A percentile compares a stretch with the other conserved stretches of the same genome.
These are phyloP conservation scores for Eragrostis curvula DNA, from an alignment of 176 grass and related monocot genomes.

Conservation along the genomic window DNA sequence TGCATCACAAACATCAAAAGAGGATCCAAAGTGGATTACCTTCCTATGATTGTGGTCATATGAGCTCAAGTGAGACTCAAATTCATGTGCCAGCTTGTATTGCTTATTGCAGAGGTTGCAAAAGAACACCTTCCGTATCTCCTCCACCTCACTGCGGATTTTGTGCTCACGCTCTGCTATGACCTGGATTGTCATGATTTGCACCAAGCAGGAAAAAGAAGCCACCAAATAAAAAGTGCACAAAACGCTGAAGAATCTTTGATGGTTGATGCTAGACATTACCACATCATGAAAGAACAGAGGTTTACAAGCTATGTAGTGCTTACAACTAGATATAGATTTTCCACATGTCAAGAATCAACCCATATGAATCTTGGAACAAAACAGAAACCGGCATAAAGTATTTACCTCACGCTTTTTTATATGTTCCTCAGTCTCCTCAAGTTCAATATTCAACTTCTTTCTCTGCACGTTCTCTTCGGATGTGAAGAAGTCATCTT, in stretches of 20 bases:
- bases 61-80: constrained; percentile 94
- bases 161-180: constrained; percentile 97
- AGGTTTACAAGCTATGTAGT: constrained; percentile 10
- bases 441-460: constrained; percentile 85
- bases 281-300: constrained; percentile 27
- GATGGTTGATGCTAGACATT: constrained; percentile 53
- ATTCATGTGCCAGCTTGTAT: constrained; percentile 94
- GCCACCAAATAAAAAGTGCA: constrained; percentile 91
- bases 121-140: constrained; percentile 97
- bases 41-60: constrained; percentile 99
- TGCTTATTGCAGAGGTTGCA: constrained; percentile 95
- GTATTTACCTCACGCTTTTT: constrained; percentile 89
- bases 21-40: constrained; percentile 47
- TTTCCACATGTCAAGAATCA: constrained; percentile 60
- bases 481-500: constrained; percentile 96
- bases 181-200: constrained; percentile 98
- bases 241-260: constrained; percentile 48
- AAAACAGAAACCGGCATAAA: constrained; percentile 17
- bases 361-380: constrained; percentile 39
- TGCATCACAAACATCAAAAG: neutral
- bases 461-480: constrained; percentile 79
- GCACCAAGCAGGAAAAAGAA: constrained; percentile 85
- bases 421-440: constrained; percentile 89
- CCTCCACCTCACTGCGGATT: constrained; percentile 95
- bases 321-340: constrained; percentile 42